Base-by-base conservation (phyloP, 1,284 basidiomycete genomes). In the Ceratobasidium theobromae region DNA sequence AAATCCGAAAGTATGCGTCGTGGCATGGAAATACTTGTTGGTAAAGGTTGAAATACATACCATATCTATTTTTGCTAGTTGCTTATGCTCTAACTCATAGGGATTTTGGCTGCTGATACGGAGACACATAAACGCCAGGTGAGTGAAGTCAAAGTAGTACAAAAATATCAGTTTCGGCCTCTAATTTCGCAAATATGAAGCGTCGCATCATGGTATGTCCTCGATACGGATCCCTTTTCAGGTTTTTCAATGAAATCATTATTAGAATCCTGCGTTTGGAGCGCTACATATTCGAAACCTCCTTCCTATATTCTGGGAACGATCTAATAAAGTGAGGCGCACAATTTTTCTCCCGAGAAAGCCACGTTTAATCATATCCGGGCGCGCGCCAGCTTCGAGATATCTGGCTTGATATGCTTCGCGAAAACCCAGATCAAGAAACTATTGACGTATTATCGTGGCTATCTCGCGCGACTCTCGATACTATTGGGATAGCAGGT, bases 401-500 rank as follows among this genome's bases (percentile, higher is more conserved):
- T 40, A 49, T 67, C 5, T 67, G 62, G 48, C 16, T 67, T 21
- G 35, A 51, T 2, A 46, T 28, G 14, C 30, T 69, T 14, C 27
- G 33, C n/a, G 52, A 65, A 33, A 53, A 38, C 8, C 21, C 40
- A 2, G 67, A 53, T n/a, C 52, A 35, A 35, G 38, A 33, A 1
- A 48, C 72, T 46, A 73, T 82, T 27, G 83, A 90, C 66, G 79
- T 83, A 1, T 74, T 86, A 3, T 74, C 79, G 0, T 85, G 83
- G 79, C 73, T 89, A 11, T 83, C 78, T 48, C 80, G 79, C 62
- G 78, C 79, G 66, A 88, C 88, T 0, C 76, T 89, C 35, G 87
- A 90, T 70, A 79, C 88, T 25, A 89, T 91, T 64, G 87, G 87
- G 8, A 76, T 83, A 12, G 84, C 87, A 27, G 87, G 86, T 71